A percentile compares a stretch with the other conserved stretches of the same genome.
Evolutionary conservation across 352 stramenopile genomes (phyloP).

Genomic region (Pythium angustatum): DNA sequence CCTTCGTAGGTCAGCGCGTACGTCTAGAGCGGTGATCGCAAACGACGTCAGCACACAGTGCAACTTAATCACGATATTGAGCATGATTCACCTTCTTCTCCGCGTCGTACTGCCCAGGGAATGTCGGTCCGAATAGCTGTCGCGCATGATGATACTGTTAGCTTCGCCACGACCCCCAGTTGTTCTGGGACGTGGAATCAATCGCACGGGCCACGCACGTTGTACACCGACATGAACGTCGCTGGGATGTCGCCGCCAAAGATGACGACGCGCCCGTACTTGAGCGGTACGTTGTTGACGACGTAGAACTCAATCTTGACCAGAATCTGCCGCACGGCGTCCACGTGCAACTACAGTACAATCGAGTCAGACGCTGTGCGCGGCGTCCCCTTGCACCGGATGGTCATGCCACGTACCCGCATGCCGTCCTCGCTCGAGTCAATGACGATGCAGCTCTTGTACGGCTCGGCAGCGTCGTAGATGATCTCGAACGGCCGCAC

Average conservation of each 20-base stretch:
- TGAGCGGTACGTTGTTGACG: slow-evolving; percentile 73
- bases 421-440: slow-evolving; percentile 75
- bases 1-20: slow-evolving; percentile 78
- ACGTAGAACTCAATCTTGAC: slow-evolving; percentile 79
- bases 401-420: slow-evolving; percentile 30
- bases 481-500: slow-evolving; percentile 77
- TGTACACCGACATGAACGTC: slow-evolving; percentile 89
- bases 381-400: no score
- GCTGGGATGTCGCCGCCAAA: slow-evolving; percentile 76
- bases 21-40: slow-evolving; percentile 38
- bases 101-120: slow-evolving; percentile 71
- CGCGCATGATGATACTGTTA: neutral
- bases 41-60: no score
- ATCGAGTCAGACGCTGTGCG: no score
- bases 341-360: slow-evolving; percentile 59
- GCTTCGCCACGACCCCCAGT: no score
- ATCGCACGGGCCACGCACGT: slow-evolving; percentile 50
- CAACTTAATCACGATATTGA: no score
- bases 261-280: slow-evolving; percentile 82
- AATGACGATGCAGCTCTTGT: slow-evolving; percentile 61
- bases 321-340: slow-evolving; percentile 67
- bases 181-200: no score
- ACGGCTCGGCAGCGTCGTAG: slow-evolving; percentile 68
- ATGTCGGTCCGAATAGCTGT: slow-evolving; percentile 85
- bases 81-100: slow-evolving; percentile 71